Evolutionary conservation across 1,284 basidiomycete genomes (phyloP).

Genomic region (Cryptococcus depauperatus): DNA sequence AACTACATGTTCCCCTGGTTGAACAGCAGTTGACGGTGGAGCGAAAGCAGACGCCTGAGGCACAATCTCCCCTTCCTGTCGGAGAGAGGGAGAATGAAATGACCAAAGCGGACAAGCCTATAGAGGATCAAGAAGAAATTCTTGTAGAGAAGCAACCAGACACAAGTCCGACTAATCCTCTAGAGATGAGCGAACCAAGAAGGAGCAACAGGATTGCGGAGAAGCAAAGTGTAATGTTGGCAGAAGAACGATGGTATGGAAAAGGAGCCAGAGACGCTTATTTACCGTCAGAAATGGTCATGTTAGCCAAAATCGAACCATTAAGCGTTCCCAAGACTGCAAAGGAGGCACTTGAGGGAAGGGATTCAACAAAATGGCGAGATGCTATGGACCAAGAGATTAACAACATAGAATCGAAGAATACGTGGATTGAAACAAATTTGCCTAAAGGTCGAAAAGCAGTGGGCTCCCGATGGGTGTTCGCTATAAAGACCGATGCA

Average conservation of each 20-base stretch:
- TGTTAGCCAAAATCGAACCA: not conserved
- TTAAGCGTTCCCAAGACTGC: not conserved
- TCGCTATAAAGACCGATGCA: not conserved
- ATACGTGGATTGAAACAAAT: not conserved
- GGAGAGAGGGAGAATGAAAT: too few species aligned
- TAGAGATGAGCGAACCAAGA: not conserved
- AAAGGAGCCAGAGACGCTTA: not conserved
- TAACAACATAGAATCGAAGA: not conserved
- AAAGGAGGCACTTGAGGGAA: not conserved
- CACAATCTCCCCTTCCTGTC: too few species aligned
- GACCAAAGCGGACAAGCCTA: too few species aligned
- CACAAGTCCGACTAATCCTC: not conserved
- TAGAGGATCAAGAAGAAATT: too few species aligned
- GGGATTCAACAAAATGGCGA: not conserved
- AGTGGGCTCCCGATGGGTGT: not conserved
- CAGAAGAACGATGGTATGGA: not conserved
- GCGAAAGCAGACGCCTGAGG: too few species aligned
- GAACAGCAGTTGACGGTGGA: too few species aligned
- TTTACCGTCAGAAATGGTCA: not conserved
- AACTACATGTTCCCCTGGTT: not conserved
- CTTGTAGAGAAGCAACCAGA: too few species aligned
- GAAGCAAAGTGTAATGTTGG: too few species aligned
- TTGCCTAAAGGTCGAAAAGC: not conserved
- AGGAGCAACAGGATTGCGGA: not conserved
- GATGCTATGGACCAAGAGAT: not conserved